Evolutionary conservation across 2,329 filamentous ascomycete genomes (phyloP).

Genomic region (Botrytis elliptica): DNA sequence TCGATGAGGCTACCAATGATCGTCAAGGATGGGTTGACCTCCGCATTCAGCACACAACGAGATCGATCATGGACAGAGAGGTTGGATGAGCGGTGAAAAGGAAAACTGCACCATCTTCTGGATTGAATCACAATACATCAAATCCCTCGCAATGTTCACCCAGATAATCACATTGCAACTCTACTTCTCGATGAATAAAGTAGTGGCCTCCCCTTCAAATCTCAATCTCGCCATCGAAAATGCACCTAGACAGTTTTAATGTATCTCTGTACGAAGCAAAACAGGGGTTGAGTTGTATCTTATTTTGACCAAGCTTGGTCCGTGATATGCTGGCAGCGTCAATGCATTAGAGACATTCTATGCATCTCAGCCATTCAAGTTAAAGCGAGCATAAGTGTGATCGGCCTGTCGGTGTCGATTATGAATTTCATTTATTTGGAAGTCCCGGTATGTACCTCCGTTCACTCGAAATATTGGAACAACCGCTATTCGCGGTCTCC

Average conservation of each 20-base stretch:
- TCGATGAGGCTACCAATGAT: constrained; percentile 19
- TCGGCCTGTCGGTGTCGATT: constrained; percentile 4
- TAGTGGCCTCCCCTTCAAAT: constrained; percentile 1
- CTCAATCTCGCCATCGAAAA: constrained; percentile 18
- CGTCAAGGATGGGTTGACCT: not conserved
- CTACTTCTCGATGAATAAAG: not conserved
- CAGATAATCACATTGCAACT: not conserved
- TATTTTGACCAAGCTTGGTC: not conserved
- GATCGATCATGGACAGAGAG: not conserved
- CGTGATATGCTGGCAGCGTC: constrained; percentile 16
- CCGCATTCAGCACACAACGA: not conserved
- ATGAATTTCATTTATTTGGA: not conserved
- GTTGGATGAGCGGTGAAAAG: constrained; percentile 19
- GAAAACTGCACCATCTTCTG: not conserved
- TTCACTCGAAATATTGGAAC: not conserved
- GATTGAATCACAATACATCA: not conserved
- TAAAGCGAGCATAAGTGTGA: constrained; percentile 3
- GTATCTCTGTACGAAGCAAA: constrained; percentile 15
- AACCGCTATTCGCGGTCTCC: constrained; percentile 1
- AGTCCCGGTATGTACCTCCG: not conserved
- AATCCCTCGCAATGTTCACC: not conserved
- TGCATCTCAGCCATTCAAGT: constrained; percentile 9
- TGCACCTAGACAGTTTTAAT: constrained; percentile 10
- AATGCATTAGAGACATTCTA: constrained; percentile 18
- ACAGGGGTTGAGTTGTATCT: constrained; percentile 7